These are phyloP conservation scores for Phytomonas serpens DNA, from an alignment of 208 protist species.

Conservation along the genomic window DNA sequence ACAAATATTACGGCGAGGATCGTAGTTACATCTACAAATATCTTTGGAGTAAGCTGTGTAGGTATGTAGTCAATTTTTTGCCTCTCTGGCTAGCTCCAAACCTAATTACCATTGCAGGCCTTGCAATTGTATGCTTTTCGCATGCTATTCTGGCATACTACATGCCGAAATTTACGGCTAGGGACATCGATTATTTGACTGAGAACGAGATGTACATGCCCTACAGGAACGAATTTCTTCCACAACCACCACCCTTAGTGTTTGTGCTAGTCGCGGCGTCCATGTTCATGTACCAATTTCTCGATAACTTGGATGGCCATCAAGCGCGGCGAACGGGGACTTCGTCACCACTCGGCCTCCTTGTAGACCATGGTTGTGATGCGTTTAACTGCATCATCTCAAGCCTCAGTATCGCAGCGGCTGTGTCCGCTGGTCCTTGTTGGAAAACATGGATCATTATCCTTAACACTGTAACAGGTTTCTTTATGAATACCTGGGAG, in stretches of 20 bases:
- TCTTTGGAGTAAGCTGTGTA: conserved; percentile 59
- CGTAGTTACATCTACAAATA: conserved; percentile 69
- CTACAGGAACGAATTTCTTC: conserved; percentile 21
- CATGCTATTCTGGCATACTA: conserved; percentile 56
- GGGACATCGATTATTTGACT: conserved; percentile 14
- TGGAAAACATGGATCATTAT: conserved; percentile 66
- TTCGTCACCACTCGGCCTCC: conserved; percentile 88
- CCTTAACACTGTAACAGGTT: conserved; percentile 40
- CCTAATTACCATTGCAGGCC: conserved; percentile 76
- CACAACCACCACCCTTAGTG: conserved; percentile 50
- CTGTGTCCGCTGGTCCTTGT: conserved; percentile 39
- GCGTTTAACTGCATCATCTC: conserved; percentile 74
- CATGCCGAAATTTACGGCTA: conserved; percentile 58
- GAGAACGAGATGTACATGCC: conserved; percentile 16
- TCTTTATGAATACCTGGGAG: conserved; percentile 86
- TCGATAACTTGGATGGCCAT: conserved; percentile 93
- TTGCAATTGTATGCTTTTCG: conserved; percentile 52
- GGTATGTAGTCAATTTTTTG: conserved; percentile 26
- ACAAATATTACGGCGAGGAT: conserved; percentile 68
- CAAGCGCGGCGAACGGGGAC: conserved; percentile 87
- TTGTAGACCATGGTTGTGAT: conserved; percentile 94
- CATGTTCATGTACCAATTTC: conserved; percentile 77
- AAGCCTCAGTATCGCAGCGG: conserved; percentile 35
- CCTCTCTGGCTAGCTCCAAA: conserved; percentile 80
- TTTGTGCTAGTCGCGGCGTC: conserved; percentile 46